Evolutionary conservation across 257 asterid species (phyloP).

Genomic region (Pogostemon cablin): DNA sequence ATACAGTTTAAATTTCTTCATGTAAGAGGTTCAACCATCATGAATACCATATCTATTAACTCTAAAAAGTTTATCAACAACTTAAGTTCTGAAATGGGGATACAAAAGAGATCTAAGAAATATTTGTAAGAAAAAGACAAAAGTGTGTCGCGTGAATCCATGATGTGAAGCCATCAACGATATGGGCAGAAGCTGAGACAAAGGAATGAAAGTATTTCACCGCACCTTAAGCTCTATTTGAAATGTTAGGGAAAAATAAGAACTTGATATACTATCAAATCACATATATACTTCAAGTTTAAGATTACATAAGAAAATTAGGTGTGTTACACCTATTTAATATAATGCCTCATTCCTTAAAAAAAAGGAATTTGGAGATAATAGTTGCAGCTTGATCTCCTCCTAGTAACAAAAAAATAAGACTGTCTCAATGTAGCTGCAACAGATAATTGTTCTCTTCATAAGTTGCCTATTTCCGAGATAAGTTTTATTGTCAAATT

Average conservation of each 20-base stretch:
- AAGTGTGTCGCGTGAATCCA: background rate
- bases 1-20: slow-evolving; percentile 61
- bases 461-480: slow-evolving; percentile 62
- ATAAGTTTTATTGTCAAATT: slow-evolving; percentile 86
- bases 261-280: background rate
- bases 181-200: slow-evolving; percentile 15
- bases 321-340: slow-evolving; percentile 22
- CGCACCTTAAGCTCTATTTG: background rate
- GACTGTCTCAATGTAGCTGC: slow-evolving; percentile 94
- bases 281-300: background rate
- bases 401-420: slow-evolving; percentile 85
- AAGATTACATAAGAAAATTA: no score
- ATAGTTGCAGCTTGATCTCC: slow-evolving; percentile 90
- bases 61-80: slow-evolving; percentile 60
- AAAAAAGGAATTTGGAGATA: slow-evolving; percentile 67
- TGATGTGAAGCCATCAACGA: background rate
- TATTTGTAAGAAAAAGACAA: no score
- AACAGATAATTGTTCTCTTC: slow-evolving; percentile 75
- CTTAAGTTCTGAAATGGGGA: slow-evolving; percentile 71
- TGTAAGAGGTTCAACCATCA: slow-evolving; percentile 47
- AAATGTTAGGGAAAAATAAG: background rate
- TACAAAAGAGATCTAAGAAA: slow-evolving; percentile 47
- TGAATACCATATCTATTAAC: slow-evolving; percentile 57
- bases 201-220: background rate
- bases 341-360: slow-evolving; percentile 40